Conservation (phyloP, 805 yeast genomes). For the Candida railenensis region DNA sequence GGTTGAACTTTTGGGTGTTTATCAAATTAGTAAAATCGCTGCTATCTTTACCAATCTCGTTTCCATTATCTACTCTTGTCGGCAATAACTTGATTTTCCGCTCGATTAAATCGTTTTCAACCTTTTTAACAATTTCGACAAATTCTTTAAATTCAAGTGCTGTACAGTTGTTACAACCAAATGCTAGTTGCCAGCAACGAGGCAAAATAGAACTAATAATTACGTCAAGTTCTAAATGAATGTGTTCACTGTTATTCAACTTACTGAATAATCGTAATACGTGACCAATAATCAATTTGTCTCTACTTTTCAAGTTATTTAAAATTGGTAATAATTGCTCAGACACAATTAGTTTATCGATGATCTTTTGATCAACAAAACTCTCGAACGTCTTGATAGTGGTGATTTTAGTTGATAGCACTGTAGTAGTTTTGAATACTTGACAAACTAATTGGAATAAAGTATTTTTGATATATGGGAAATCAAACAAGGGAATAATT, state of each 20-base stretch:
- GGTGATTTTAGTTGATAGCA: constrained; percentile 72
- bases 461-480: constrained; percentile 68
- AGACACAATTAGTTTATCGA: constrained; percentile 68
- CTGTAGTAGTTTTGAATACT: constrained; percentile 80
- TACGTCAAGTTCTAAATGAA: constrained; percentile 28
- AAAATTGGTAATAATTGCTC: constrained; percentile 84
- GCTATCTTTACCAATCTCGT: constrained; percentile 1
- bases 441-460: constrained; percentile 72
- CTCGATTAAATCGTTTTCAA: constrained; percentile 19
- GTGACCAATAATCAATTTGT: constrained; percentile 54
- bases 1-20: constrained; percentile 25
- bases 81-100: constrained; percentile 20
- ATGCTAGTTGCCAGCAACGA: constrained; percentile 30
- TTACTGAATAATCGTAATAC: constrained; percentile 49
- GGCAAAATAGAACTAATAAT: constrained; percentile 28
- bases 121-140: constrained; percentile 19
- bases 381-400: constrained; percentile 60
- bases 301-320: constrained; percentile 72
- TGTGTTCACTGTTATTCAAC: constrained; percentile 44
- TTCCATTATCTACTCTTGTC: constrained; percentile 1
- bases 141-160: constrained; percentile 31
- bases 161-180: constrained; percentile 39
- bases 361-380: constrained; percentile 55
- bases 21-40: constrained; percentile 28
- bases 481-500: constrained; percentile 52